Evolutionary conservation across 306 rosid genomes (phyloP), one percentile per base, ranked within the genome.

Genomic region (Trifolium subterraneum): DNA sequence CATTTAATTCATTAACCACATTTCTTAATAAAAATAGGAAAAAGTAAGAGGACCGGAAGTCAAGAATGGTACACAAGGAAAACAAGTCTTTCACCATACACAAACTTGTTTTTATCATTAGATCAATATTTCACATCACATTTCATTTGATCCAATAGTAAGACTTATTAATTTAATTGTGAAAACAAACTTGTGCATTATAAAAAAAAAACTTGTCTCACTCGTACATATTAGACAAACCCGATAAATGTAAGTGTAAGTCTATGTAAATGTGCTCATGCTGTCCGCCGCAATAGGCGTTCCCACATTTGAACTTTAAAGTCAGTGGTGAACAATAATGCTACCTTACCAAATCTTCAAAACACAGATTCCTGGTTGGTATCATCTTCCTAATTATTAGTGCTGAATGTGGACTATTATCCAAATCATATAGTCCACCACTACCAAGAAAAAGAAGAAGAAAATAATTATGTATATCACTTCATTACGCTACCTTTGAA

Each of bases 311-410:
- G 16, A 67, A 66, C 70, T 52, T 39, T 66, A 13, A 11, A 58
- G 66, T 71, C 38, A 44, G 61, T 72, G 79, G 79, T 62, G 73
- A 35, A 58, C 29, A 8, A 63, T 70, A 64, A 76, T 81, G 74
- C 70, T 22, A 16, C 8, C 79, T 76, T 66, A 65, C 78, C 78
- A 6, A 70, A 64, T 59, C 22, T 69, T 33, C 80, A 63, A 72
- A 36, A 35, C 84, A 41, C 67, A 12, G 68, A n/a, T 39, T 61
- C 58, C 20, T 77, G 72, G 77, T 72, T 79, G 70, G 31, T 18
- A 44, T 62, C 48, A 71, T 61, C 74, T 62, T 59, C 10, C 38
- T 36, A 64, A 47, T 23, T 7, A 47, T 35, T 25, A 61, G 74
- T 73, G 80, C 52, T 7, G n/a, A 62, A 41, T 68, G 77, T 65